Base-by-base conservation (phyloP, 2,329 filamentous ascomycete genomes). In the Microdochium bolleyi region DNA sequence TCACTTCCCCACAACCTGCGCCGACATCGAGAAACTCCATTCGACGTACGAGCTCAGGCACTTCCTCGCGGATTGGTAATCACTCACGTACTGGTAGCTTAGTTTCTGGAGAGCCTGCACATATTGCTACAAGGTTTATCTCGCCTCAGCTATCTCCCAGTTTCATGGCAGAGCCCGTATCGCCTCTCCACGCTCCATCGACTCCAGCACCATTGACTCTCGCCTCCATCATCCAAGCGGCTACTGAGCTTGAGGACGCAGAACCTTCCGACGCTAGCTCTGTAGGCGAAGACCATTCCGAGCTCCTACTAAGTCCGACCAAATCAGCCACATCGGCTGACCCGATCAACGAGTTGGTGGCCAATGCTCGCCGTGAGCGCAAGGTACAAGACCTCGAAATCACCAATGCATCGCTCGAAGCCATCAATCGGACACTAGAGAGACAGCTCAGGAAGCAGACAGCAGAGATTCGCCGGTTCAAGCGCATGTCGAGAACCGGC, bases 321-420 rank as follows among this genome's bases (percentile, higher is more conserved):
- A 88, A 79, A 66, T 76, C 75, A 49, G 73, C 66, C 27, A 72
- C 70, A 60, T 74, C 76, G 13, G 70, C 80, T 16, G 83, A 86
- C 52, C 77, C 83, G 8, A 73, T 87, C 56, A 88, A 83, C 56
- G 91, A 95, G 55, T 76, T 90, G 7, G 90, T 94, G 11, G 82
- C 87, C n/a, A 94, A 90, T 65, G 94, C 94, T 14, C 83, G 94
- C 27, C 82, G 90, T 34, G 94, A 97, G 69, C 83, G 94, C 56
- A 99, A 97, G 72, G 92, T 99, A 1, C 82, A 97, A 59, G 94
- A 99, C 66, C 75, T 99, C 5, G 90, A 99, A 66, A 99, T 99
- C 57, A 96, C 88, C 52, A 99, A 99, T 64, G 94, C 90, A 1
- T 96, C 92, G 1, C 78, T 99, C 2, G 82, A 96, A 53, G 94